phyloP scores from a whole-genome alignment of 352 stramenopile species.

The Phytophthora constricta region DNA sequence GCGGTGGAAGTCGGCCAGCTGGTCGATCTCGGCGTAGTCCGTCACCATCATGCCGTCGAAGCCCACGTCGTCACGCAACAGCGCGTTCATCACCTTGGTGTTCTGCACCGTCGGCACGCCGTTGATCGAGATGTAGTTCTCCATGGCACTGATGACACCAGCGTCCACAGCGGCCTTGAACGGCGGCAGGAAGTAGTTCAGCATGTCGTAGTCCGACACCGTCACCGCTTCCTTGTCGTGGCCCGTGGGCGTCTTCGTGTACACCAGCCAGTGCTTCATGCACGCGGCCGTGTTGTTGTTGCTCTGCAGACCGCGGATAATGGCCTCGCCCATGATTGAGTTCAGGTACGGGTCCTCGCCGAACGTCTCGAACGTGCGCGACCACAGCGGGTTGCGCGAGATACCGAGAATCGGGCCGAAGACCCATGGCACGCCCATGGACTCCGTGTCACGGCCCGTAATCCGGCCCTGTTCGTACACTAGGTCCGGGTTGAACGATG shows the following conservation, averaged over 20 bases:
- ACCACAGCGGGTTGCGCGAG: slow-evolving; percentile 77
- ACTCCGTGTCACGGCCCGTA: slow-evolving; percentile 75
- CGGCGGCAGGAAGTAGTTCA: slow-evolving; percentile 75
- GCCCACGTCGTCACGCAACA: slow-evolving; percentile 70
- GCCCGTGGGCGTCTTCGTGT: slow-evolving; percentile 65
- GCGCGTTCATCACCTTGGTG: slow-evolving; percentile 54
- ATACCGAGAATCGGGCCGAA: slow-evolving; percentile 84
- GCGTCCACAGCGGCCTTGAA: slow-evolving; percentile 72
- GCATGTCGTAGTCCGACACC: slow-evolving; percentile 58
- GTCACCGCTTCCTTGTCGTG: slow-evolving; percentile 74
- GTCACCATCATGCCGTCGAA: slow-evolving; percentile 87
- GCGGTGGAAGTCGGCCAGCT: slow-evolving; percentile 54
- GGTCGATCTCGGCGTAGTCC: slow-evolving; percentile 88
- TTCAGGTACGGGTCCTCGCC: slow-evolving; percentile 85
- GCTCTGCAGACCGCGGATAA: slow-evolving; percentile 75
- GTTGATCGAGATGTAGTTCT: slow-evolving; percentile 89
- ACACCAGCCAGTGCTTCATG: slow-evolving; percentile 83
- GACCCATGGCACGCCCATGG: slow-evolving; percentile 81
- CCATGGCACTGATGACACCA: slow-evolving; percentile 85
- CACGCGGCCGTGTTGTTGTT: slow-evolving; percentile 59
- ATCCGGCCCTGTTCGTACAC: slow-evolving; percentile 58
- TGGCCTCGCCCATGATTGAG: slow-evolving; percentile 57
- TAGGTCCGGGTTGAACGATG: slow-evolving; percentile 79
- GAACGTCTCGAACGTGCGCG: slow-evolving; percentile 91
- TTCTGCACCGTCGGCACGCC: slow-evolving; percentile 83